A percentile compares a stretch with the other conserved stretches of the same genome.
Conservation (phyloP, 176 grass and related monocot species). For the Aegilops sharonensis region DNA sequence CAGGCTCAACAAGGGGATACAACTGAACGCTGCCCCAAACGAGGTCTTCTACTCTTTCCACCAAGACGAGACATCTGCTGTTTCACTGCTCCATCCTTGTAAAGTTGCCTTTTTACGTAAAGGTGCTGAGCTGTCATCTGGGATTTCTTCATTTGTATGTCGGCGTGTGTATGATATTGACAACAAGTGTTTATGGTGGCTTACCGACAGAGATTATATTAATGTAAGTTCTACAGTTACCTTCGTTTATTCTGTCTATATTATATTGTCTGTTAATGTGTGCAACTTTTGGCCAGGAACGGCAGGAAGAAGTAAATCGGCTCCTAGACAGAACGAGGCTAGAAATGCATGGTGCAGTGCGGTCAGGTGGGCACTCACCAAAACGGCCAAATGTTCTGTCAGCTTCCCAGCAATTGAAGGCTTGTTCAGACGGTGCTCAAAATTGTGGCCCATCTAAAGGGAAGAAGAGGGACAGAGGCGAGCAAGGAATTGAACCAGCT, state of each 20-base stretch:
- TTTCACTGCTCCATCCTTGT: constrained; percentile 84
- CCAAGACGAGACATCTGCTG: constrained; percentile 74
- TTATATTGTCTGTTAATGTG: constrained; percentile 28
- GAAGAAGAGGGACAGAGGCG: constrained; percentile 81
- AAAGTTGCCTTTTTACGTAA: constrained; percentile 88
- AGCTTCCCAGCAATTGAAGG: constrained; percentile 64
- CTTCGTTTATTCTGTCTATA: not conserved
- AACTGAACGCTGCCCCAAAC: constrained; percentile 64
- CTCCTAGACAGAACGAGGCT: constrained; percentile 63
- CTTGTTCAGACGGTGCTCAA: constrained; percentile 53
- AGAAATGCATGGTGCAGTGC: constrained; percentile 96
- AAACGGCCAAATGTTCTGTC: constrained; percentile 56
- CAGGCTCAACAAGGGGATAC: constrained; percentile 67
- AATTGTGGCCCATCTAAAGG: constrained; percentile 68
- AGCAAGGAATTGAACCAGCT: constrained; percentile 53
- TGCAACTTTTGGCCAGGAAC: constrained; percentile 61
- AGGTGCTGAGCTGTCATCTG: constrained; percentile 66
- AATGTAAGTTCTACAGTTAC: constrained; percentile 64
- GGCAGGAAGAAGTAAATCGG: constrained; percentile 79
- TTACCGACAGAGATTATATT: constrained; percentile 88
- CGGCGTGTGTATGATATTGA: constrained; percentile 86
- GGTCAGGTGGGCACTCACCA: constrained; percentile 74
- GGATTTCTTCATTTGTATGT: constrained; percentile 75
- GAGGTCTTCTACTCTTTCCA: constrained; percentile 94
- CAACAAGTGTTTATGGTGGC: constrained; percentile 92